Percentiles rank a stretch among this genome's conserved stretches.
These are phyloP conservation scores for Rhizophagus sp. DNA, from an alignment of 192 early-diverging fungal species.

Conservation along the genomic window DNA sequence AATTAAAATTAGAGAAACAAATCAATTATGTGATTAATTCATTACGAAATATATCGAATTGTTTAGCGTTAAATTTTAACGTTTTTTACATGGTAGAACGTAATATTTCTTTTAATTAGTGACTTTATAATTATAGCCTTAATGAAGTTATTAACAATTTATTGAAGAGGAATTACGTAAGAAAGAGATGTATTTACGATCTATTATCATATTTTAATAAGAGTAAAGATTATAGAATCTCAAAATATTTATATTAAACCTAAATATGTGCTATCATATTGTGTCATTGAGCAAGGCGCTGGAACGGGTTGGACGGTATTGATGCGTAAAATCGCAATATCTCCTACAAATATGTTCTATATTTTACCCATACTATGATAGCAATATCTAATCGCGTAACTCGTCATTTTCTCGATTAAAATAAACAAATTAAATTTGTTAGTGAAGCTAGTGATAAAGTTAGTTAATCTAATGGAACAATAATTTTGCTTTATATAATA, in stretches of 20 bases:
- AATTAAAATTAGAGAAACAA: neutral
- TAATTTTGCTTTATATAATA: constrained; percentile 49
- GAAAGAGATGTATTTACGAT: constrained; percentile 43
- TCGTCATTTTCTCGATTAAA: constrained; percentile 51
- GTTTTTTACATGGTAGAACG: constrained; percentile 51
- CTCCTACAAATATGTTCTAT: constrained; percentile 67
- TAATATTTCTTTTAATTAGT: constrained; percentile 36
- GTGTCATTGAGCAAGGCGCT: too few relatives aligned
- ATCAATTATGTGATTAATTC: neutral
- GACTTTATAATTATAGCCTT: constrained; percentile 47
- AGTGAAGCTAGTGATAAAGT: constrained; percentile 59
- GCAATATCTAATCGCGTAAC: constrained; percentile 76
- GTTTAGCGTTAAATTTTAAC: constrained; percentile 33
- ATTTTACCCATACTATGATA: constrained; percentile 57
- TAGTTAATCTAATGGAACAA: constrained; percentile 33
- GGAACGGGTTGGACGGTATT: too few relatives aligned
- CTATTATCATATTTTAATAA: constrained; percentile 34
- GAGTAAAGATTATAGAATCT: constrained; percentile 13
- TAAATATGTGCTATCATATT: constrained; percentile 42
- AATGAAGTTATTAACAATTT: constrained; percentile 32
- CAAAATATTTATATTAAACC: constrained; percentile 21
- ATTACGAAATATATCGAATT: constrained; percentile 14
- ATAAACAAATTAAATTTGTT: constrained; percentile 62
- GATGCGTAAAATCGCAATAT: constrained; percentile 59
- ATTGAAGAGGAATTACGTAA: constrained; percentile 35